phyloP scores from a whole-genome alignment of 352 stramenopile species.

The Phytophthora multivora region DNA sequence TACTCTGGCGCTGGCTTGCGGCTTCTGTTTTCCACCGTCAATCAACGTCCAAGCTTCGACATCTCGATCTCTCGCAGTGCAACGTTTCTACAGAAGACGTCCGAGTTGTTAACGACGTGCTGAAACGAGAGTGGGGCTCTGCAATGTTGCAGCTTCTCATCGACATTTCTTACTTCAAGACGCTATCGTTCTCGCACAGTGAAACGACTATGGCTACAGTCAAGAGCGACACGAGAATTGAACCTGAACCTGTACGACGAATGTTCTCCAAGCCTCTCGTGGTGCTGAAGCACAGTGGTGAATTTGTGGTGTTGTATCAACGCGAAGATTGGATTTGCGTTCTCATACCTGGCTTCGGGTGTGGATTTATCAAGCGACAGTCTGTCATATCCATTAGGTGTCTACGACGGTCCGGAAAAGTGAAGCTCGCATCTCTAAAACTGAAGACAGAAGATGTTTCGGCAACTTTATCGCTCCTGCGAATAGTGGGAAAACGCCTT shows the following conservation, averaged over 20 bases:
- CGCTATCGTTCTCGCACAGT: not conserved
- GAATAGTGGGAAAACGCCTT: conserved; percentile 12
- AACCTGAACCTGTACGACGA: conserved; percentile 15
- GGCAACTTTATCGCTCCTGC: conserved; percentile 19
- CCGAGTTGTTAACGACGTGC: not conserved
- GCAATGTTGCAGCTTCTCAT: conserved; percentile 10
- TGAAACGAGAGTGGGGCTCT: conserved; percentile 16
- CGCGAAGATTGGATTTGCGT: conserved; percentile 26
- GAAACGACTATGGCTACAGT: conserved; percentile 5
- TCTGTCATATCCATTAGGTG: conserved; percentile 10
- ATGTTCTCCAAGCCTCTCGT: conserved; percentile 21
- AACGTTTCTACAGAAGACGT: conserved; percentile 21
- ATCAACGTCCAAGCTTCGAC: conserved; percentile 5
- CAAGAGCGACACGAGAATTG: conserved; percentile 19
- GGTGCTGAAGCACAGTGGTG: conserved; percentile 2
- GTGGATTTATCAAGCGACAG: conserved; percentile 20
- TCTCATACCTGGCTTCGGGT: conserved; percentile 22
- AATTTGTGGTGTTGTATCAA: conserved; percentile 13
- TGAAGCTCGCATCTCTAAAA: conserved; percentile 12
- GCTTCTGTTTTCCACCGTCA: conserved; percentile 26
- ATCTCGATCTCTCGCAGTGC: conserved; percentile 20
- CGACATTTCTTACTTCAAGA: not conserved
- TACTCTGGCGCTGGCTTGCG: conserved; percentile 28
- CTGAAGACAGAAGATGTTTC: conserved; percentile 18
- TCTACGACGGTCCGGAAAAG: not conserved